Evolutionary conservation across 164 flowering plant genomes (phyloP), one percentile per base, ranked within the genome.

Genomic region (Echeveria elegans): DNA sequence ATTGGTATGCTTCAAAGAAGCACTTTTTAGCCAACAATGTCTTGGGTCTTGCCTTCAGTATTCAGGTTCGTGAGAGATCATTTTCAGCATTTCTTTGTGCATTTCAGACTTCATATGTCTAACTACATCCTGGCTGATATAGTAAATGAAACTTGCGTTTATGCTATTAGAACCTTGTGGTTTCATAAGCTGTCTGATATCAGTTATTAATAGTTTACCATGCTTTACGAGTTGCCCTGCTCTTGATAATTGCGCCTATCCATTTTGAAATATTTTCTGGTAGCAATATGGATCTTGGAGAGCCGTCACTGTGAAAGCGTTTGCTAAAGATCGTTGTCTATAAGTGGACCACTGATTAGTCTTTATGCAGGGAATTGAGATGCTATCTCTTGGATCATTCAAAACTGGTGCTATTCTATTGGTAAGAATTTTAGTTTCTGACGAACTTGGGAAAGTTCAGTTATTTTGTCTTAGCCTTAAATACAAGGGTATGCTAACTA

Each of bases 371-470:
- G 97, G 99, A 64, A 92, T 95, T 72, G 99, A 95, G 78, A 95
- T 92, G 97, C 97, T 95, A 63, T 92, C 99, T 53, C 97, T 95
- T 73, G 99, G 99, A 8, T 95, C 99, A 26, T 95, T 95, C 67
- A 92, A 89, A 81, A 95, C 95, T 69, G 99, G 99, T 68, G 95
- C 85, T 64, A 95, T 95, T 69, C 89, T 95, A 29, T 77, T 95
- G 96, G 99, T 95, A 78, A 80, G 88, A 40, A 11, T 5, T 18
- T 6, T 36, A n/a, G 4, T 56, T 12, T 29, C 16, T 4, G 14
- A 4, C 12, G 11, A 26, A 18, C 61, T 56, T 10, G 6, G 3
- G 0, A 9, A 24, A 8, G 12, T 26, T 9, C 2, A 56, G 14
- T 28, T 50, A 6, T n/a, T 50, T 50, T 50, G 4, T 2, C 26